Conservation (phyloP, 2,329 filamentous ascomycete species). For the Aureobasidium sp. region DNA sequence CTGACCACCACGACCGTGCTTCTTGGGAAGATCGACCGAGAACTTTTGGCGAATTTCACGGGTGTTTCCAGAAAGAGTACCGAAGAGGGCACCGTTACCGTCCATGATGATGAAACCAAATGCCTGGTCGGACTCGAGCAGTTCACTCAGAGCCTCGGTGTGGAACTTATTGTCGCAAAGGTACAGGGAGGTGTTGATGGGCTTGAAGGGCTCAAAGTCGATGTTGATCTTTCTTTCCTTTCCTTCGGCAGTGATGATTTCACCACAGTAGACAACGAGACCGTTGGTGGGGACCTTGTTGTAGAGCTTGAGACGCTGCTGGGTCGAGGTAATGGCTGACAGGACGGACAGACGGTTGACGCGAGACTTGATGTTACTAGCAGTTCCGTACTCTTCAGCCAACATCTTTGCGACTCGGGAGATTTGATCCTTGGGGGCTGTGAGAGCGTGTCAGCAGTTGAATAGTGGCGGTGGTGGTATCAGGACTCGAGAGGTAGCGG, state of each 20-base stretch:
- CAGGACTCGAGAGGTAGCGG: no score
- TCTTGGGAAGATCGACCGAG: slow-evolving; percentile 97
- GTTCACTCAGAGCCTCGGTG: slow-evolving; percentile 90
- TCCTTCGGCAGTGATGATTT: slow-evolving; percentile 98
- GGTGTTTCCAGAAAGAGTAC: slow-evolving; percentile 94
- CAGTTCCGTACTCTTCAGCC: slow-evolving; percentile 83
- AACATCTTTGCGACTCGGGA: slow-evolving; percentile 98
- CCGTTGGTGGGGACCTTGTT: slow-evolving; percentile 98
- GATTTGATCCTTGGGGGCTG: slow-evolving; percentile 95
- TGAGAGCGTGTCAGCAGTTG: slow-evolving; percentile 18
- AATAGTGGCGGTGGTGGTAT: slow-evolving; percentile 4
- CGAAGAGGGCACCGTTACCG: slow-evolving; percentile 95
- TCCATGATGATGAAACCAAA: slow-evolving; percentile 99
- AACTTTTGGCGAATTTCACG: slow-evolving; percentile 97
- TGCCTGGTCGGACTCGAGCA: slow-evolving; percentile 97
- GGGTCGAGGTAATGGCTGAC: slow-evolving; percentile 96
- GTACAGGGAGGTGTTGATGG: slow-evolving; percentile 98
- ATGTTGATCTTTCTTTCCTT: slow-evolving; percentile 99
- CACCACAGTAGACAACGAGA: slow-evolving; percentile 96
- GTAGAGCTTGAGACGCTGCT: slow-evolving; percentile 98
- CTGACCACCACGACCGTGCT: slow-evolving; percentile 99
- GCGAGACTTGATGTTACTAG: slow-evolving; percentile 98
- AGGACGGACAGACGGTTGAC: slow-evolving; percentile 98
- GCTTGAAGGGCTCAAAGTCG: slow-evolving; percentile 99
- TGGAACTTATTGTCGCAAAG: slow-evolving; percentile 99